These are phyloP conservation scores for Elsinoe necatrix DNA, from an alignment of 2,329 filamentous ascomycete species.

Conservation along the genomic window DNA sequence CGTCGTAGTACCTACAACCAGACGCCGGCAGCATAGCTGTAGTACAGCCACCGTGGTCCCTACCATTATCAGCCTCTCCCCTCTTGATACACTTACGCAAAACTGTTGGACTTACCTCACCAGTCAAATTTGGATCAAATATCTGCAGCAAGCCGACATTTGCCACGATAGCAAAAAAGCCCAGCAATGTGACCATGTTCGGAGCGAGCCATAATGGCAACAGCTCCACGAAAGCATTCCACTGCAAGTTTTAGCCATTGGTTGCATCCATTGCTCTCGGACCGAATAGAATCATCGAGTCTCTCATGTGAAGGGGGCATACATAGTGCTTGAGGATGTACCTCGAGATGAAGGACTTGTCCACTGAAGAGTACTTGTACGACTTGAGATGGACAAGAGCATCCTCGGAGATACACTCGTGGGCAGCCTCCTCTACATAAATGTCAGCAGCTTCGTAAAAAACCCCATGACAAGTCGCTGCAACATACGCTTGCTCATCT, in stretches of 20 bases:
- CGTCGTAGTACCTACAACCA: conserved; percentile 60
- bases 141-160: conserved; percentile 71
- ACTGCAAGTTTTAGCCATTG: conserved; percentile 48
- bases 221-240: conserved; percentile 90
- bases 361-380: conserved; percentile 96
- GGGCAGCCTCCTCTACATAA: conserved; percentile 53
- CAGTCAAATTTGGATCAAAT: conserved; percentile 80
- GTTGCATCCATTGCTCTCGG: background rate
- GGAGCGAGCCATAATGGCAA: conserved; percentile 93
- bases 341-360: conserved; percentile 87
- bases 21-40: conserved; percentile 86
- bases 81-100: background rate
- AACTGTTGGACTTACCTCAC: conserved; percentile 56
- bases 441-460: background rate
- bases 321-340: conserved; percentile 95
- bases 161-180: conserved; percentile 85
- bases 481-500: conserved; percentile 12
- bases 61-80: conserved; percentile 30
- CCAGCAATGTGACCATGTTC: conserved; percentile 92
- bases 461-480: background rate
- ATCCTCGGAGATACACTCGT: conserved; percentile 72
- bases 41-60: conserved; percentile 88
- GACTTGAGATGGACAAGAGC: conserved; percentile 82
- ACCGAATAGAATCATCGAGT: background rate
- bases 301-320: conserved; percentile 34